phyloP scores from a whole-genome alignment of 192 early-diverging fungal genomes.

The Kickxella alabastrina region DNA sequence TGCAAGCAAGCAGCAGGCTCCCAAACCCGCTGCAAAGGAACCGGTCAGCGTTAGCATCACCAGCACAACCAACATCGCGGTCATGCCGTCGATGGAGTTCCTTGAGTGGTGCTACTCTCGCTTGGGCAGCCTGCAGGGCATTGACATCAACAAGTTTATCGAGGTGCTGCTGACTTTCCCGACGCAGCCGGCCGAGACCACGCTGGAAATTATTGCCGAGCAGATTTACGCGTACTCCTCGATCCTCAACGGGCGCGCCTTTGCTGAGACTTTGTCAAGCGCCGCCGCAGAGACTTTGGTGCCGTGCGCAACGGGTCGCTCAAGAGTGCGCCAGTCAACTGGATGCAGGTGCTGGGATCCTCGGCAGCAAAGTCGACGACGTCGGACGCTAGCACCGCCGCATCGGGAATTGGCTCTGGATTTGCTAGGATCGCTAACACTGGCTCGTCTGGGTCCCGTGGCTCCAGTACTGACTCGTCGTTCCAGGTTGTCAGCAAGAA shows the following conservation, averaged over 20 bases:
- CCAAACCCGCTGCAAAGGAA: constrained; percentile 13
- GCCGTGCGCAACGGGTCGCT: constrained; percentile 18
- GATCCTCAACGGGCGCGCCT: constrained; percentile 68
- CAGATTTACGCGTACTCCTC: constrained; percentile 71
- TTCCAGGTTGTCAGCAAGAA: constrained; percentile 45
- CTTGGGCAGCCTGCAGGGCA: constrained; percentile 59
- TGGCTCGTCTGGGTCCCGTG: not conserved
- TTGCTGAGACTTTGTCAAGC: constrained; percentile 77
- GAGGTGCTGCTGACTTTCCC: constrained; percentile 75
- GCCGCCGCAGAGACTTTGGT: constrained; percentile 61
- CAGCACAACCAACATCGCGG: constrained; percentile 4
- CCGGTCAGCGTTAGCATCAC: constrained; percentile 6
- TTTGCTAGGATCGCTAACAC: not conserved
- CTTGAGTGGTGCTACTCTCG: constrained; percentile 66
- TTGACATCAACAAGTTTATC: constrained; percentile 66
- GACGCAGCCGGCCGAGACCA: constrained; percentile 56
- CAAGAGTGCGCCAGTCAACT: constrained; percentile 38
- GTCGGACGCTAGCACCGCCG: not conserved
- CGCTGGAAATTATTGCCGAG: constrained; percentile 73
- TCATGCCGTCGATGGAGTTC: constrained; percentile 61
- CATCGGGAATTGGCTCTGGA: not conserved
- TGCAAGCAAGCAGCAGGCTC: not conserved
- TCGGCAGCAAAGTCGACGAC: not conserved
- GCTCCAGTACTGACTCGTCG: constrained; percentile 13
- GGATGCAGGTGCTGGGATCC: constrained; percentile 20